Evolutionary conservation across 176 grass and related monocot species (phyloP).

Genomic region (Thalia dealbata): DNA sequence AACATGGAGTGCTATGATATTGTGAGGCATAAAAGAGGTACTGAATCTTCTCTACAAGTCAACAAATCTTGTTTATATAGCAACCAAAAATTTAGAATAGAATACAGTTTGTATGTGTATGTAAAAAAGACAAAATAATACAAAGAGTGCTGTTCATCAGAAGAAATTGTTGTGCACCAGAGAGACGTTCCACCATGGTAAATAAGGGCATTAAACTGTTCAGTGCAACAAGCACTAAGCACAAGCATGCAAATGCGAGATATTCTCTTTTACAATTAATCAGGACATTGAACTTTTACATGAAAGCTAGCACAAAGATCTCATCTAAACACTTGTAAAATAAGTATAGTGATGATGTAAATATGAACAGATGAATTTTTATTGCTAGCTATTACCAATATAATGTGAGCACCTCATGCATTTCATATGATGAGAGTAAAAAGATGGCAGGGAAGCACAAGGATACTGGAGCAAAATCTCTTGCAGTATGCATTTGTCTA

Average conservation of each 20-base stretch:
- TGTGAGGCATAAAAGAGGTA: too few relatives aligned
- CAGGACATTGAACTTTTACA: background rate
- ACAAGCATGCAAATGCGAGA: background rate
- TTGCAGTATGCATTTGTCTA: slow-evolving; percentile 83
- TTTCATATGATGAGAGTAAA: background rate
- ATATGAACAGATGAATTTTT: background rate
- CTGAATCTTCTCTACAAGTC: too few relatives aligned
- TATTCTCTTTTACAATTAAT: background rate
- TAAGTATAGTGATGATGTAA: background rate
- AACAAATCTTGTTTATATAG: too few relatives aligned
- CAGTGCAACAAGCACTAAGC: too few relatives aligned
- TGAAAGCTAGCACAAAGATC: background rate
- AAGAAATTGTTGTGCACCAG: too few relatives aligned
- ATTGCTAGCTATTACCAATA: background rate
- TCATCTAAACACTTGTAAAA: background rate
- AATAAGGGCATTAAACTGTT: too few relatives aligned
- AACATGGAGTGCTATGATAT: too few relatives aligned
- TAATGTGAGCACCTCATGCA: background rate
- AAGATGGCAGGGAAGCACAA: slow-evolving; percentile 18
- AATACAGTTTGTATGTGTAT: too few relatives aligned
- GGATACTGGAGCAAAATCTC: slow-evolving; percentile 97
- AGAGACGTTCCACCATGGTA: too few relatives aligned
- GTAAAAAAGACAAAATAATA: too few relatives aligned
- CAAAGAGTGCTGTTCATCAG: too few relatives aligned
- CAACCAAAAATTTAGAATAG: too few relatives aligned